A percentile compares a stretch with the other conserved stretches of the same genome.
phyloP scores from a whole-genome alignment of 495 filamentous ascomycete genomes.

The Evernia prunastri region DNA sequence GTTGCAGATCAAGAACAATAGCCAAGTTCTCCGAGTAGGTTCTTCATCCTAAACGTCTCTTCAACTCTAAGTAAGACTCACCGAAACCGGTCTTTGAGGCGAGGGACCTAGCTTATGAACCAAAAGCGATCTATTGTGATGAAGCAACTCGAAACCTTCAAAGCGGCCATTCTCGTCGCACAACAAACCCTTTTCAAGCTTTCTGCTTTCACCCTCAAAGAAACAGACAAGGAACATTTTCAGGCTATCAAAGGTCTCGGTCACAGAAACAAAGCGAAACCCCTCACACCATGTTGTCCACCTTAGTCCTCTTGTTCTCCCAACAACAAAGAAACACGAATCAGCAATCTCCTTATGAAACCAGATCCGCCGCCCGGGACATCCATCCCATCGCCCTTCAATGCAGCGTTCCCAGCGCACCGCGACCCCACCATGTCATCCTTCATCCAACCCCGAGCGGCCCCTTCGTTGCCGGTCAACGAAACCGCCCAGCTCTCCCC shows the following conservation, averaged over 20 bases:
- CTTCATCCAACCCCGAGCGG: background rate
- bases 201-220: background rate
- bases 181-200: background rate
- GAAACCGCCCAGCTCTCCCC: background rate
- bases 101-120: background rate
- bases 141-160: background rate
- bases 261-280: background rate
- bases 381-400: background rate
- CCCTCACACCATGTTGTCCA: background rate
- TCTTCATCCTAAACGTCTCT: background rate
- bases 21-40: background rate
- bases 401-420: background rate
- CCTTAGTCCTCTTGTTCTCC: background rate
- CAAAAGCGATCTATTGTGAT: background rate
- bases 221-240: background rate
- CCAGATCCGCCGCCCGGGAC: background rate
- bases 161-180: background rate
- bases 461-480: conserved; percentile 1
- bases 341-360: background rate
- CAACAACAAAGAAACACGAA: background rate
- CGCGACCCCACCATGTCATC: background rate
- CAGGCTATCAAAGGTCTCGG: background rate
- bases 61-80: background rate
- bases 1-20: no score
- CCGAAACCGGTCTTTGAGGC: background rate